Evolutionary conservation across 2,329 filamentous ascomycete genomes (phyloP).

Genomic region (Fusarium pseudoanthophilum): DNA sequence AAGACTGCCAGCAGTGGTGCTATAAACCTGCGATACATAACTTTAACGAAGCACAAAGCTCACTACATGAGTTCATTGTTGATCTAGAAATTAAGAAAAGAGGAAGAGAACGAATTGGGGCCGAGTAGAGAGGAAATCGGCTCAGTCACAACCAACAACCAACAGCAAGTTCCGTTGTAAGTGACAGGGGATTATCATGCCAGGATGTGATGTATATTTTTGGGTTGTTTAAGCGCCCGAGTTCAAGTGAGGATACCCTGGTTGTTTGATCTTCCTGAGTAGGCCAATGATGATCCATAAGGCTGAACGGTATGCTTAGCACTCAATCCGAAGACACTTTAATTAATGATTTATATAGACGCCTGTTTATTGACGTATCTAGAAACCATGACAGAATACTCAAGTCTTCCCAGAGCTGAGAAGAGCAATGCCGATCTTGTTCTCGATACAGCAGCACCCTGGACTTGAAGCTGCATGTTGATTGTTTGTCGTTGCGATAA

Average conservation of each 20-base stretch:
- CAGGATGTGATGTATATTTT: constrained; percentile 6
- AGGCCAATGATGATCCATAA: background rate
- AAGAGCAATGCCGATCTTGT: background rate
- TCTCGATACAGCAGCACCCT: background rate
- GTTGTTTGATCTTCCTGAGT: background rate
- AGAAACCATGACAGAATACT: fast-evolving
- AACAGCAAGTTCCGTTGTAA: constrained; percentile 1
- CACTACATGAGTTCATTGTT: background rate
- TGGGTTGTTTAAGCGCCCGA: constrained; percentile 17
- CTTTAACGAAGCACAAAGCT: background rate
- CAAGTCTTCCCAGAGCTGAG: background rate
- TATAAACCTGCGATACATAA: constrained; percentile 31
- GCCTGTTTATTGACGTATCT: too few species aligned
- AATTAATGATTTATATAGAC: background rate
- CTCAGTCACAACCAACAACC: background rate
- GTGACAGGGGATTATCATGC: background rate
- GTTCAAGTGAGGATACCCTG: background rate
- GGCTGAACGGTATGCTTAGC: background rate
- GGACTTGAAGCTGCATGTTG: background rate
- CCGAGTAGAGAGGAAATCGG: background rate
- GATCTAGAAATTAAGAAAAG: background rate
- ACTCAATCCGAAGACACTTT: background rate
- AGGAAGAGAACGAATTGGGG: background rate
- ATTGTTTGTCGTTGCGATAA: background rate
- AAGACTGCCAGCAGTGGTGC: constrained; percentile 23